Base-by-base conservation (phyloP, 768 basidiomycete species). In the Leccinum subtestaceum region DNA sequence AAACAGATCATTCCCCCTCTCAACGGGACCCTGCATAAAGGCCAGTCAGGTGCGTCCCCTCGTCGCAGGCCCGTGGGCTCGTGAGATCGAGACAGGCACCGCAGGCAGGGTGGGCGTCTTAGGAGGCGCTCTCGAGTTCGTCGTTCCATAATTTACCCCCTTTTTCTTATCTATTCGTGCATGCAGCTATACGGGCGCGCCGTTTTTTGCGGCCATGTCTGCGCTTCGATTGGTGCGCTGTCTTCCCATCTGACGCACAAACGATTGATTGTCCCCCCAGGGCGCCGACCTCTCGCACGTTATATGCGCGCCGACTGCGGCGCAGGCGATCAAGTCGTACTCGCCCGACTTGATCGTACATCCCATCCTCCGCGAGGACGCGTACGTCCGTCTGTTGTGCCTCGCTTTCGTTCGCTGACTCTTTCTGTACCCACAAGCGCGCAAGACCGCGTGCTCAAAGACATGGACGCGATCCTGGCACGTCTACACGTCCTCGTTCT, bases 271-370 rank as follows among this genome's bases (percentile, higher is more conserved):
- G 19, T 31, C 27, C 27, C 8, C n/a, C 13, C 55, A 92, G 91
- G 95, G 95, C 34, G 92, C 89, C 52, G 96, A 98, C 73, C 80
- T 98, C 21, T 95, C 95, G 23, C 97, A 98, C 80, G 93, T 98
- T 59, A 96, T 98, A 56, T 99, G 97, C 75, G 88, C 95, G 6
- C 96, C 96, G 0, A 86, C 84, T 0, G 96, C 97, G 6, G 93
- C 94, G 27, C 81, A 81, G 5, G 89, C 94, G 48, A 99, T 99
- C 80, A 99, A 99, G 76, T 89, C 91, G 0, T 99, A 98, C 72
- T 95, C 93, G 4, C 95, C 95, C 2, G 95, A 99, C 74, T 76
- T 99, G 47, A 99, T 99, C 68, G 97, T 99, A 0, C 96, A 99
- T 68, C 95, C 93, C 2, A 92, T 98, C 56, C 81, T 99, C 5